A percentile compares a stretch with the other conserved stretches of the same genome.
Conservation (phyloP, 176 grass and related monocot genomes). For the Leersia perrieri region DNA sequence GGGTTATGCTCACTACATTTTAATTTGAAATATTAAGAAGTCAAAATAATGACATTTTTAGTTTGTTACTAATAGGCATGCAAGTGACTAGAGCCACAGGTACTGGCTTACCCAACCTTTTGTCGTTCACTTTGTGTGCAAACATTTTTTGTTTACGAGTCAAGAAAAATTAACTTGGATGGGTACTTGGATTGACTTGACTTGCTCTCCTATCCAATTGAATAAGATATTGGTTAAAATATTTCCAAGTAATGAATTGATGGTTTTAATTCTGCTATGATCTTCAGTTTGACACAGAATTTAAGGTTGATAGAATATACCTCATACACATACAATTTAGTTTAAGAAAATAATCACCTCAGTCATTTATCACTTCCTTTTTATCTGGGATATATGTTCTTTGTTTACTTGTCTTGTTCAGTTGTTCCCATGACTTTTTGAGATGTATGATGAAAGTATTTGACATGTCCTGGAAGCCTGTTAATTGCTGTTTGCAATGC, state of each 20-base stretch:
- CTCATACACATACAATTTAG: not conserved
- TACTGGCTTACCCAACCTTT: not conserved
- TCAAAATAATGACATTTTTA: too few relatives aligned
- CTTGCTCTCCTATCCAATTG: not conserved
- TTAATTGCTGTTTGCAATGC: not conserved
- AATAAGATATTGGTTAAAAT: not conserved
- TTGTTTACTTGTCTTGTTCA: not conserved
- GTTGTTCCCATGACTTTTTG: too few relatives aligned
- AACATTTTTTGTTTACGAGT: too few relatives aligned
- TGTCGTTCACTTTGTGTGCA: not conserved
- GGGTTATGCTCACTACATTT: not conserved
- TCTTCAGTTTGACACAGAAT: not conserved
- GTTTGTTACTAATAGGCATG: not conserved
- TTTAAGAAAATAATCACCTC: not conserved
- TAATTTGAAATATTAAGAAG: too few relatives aligned
- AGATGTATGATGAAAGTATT: not conserved
- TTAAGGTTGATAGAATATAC: not conserved
- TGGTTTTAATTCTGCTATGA: not conserved
- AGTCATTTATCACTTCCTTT: not conserved
- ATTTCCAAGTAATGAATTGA: not conserved
- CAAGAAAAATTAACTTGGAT: too few relatives aligned
- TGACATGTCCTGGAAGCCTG: not conserved
- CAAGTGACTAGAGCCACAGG: not conserved
- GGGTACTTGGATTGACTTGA: not conserved
- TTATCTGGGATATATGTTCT: not conserved